Percentiles rank a stretch among this genome's conserved stretches.
Evolutionary conservation across 1,284 basidiomycete species (phyloP).

Genomic region (Ganoderma sinense): DNA sequence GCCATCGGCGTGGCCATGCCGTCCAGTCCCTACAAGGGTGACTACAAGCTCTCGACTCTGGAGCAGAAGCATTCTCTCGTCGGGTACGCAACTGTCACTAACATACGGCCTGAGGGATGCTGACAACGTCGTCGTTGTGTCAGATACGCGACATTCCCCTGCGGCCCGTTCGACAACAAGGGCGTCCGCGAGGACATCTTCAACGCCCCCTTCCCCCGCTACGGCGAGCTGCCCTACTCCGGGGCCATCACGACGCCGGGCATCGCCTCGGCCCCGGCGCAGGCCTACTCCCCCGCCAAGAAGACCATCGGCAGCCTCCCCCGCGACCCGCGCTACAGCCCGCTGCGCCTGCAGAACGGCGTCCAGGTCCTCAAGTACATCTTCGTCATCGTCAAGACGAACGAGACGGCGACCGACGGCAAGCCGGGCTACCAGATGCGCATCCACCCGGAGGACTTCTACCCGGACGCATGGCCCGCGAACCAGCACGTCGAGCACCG

Average conservation of each 20-base stretch:
- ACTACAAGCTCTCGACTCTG: background rate
- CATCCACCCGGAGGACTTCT: slow-evolving; percentile 1
- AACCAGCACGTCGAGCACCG: background rate
- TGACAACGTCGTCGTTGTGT: background rate
- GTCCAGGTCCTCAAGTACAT: background rate
- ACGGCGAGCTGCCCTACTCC: background rate
- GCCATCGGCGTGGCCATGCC: background rate
- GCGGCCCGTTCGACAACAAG: background rate
- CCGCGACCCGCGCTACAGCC: background rate
- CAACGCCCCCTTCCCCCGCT: background rate
- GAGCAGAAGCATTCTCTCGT: background rate
- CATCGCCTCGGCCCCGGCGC: background rate
- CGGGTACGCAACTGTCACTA: background rate
- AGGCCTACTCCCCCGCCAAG: background rate
- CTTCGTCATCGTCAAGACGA: background rate
- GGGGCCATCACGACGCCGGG: background rate
- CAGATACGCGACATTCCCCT: background rate
- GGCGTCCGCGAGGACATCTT: background rate
- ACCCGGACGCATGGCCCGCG: background rate
- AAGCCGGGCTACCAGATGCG: background rate
- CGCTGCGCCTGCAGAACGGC: background rate
- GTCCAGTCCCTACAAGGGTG: background rate
- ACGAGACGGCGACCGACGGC: background rate
- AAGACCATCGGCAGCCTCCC: background rate
- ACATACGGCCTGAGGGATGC: too few relatives aligned